phyloP scores from a whole-genome alignment of 148 eudicot genomes.

The Chenopodium formosanum region DNA sequence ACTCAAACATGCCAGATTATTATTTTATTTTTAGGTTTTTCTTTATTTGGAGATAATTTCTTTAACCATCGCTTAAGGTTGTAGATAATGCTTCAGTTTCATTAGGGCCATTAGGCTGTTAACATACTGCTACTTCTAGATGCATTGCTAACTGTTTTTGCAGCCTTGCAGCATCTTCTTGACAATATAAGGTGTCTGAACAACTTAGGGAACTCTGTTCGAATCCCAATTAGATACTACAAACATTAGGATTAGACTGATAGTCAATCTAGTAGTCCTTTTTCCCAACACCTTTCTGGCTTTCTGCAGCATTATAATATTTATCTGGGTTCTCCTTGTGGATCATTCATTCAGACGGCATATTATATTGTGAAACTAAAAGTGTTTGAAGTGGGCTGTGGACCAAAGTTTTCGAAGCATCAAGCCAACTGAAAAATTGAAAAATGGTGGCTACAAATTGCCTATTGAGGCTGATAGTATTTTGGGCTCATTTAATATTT shows the following conservation, averaged over 20 bases:
- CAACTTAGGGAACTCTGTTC: neutral
- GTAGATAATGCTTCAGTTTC: neutral
- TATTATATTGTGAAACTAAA: neutral
- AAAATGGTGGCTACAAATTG: neutral
- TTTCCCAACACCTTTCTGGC: neutral
- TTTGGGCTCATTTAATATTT: neutral
- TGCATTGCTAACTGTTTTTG: neutral
- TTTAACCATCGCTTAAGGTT: neutral
- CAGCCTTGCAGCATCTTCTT: neutral
- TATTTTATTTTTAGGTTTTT: neutral
- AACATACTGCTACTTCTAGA: neutral
- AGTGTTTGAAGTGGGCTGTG: neutral
- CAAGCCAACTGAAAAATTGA: neutral
- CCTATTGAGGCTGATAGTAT: neutral
- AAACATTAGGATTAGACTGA: neutral
- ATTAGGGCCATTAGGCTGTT: neutral
- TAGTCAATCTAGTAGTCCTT: neutral
- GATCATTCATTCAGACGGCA: neutral
- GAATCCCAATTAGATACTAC: neutral
- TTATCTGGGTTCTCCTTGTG: neutral
- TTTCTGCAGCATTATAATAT: neutral
- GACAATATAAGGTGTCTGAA: neutral
- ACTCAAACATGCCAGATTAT: no score
- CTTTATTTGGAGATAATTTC: neutral
- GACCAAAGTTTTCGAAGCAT: neutral